A percentile compares a stretch with the other conserved stretches of the same genome.
Evolutionary conservation across 2,329 filamentous ascomycete genomes (phyloP).

Genomic region (Pleomassaria siparia): DNA sequence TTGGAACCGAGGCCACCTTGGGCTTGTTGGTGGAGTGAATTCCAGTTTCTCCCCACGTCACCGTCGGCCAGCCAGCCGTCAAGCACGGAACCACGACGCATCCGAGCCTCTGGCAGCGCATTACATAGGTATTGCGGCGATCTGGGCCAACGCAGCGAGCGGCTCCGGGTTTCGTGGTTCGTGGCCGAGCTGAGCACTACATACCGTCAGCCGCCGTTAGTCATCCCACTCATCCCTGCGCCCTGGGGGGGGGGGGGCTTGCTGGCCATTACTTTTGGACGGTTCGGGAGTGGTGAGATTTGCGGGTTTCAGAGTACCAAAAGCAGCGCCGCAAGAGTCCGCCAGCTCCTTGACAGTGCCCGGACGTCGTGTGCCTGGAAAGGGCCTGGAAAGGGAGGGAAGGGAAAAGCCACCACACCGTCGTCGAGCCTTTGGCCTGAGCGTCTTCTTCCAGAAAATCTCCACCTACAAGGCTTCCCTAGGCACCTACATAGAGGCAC

Average conservation of each 20-base stretch:
- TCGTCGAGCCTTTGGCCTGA: conserved; percentile 5
- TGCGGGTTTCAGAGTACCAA: conserved; percentile 27
- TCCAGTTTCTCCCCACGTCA: conserved; percentile 1
- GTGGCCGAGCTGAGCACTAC: conserved; percentile 12
- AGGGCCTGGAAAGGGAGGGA: no score
- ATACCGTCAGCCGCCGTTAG: conserved; percentile 26
- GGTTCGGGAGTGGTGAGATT: conserved; percentile 28
- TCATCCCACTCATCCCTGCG: conserved; percentile 24
- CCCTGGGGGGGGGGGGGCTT: no score
- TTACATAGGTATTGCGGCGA: no score
- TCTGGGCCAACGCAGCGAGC: conserved; percentile 4
- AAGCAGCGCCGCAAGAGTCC: conserved; percentile 18
- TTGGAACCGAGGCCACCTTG: conserved; percentile 5
- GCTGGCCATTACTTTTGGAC: conserved; percentile 16
- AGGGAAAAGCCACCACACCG: no score
- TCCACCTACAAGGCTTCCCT: not conserved
- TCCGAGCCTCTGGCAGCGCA: conserved; percentile 2
- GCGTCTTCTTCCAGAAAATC: conserved; percentile 2
- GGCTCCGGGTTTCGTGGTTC: conserved; percentile 12
- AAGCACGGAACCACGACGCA: not conserved
- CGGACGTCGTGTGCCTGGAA: conserved; percentile 9
- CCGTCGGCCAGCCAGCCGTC: not conserved
- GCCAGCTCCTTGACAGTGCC: conserved; percentile 12
- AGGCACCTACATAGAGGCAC: no score
- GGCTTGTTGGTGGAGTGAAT: not conserved